A percentile compares a stretch with the other conserved stretches of the same genome.
Conservation (phyloP, 2,329 filamentous ascomycete species). For the Trichoderma oligosporum region DNA sequence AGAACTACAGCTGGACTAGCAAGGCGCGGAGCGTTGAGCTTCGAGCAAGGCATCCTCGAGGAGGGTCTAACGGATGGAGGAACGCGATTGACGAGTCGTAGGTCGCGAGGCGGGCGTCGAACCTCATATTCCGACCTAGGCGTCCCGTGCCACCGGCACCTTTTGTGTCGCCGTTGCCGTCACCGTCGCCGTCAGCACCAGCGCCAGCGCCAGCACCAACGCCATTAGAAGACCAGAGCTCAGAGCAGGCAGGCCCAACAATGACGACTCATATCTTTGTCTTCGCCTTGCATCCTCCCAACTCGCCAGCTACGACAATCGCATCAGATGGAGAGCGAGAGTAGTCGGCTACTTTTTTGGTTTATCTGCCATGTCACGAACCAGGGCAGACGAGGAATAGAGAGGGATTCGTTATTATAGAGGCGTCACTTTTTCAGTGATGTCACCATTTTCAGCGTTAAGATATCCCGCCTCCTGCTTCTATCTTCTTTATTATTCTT, state of each 20-base stretch:
- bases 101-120: not conserved
- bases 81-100: conserved; percentile 19
- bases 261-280: not conserved
- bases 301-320: no score
- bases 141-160: not conserved
- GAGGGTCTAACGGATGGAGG: conserved; percentile 23
- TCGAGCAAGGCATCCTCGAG: conserved; percentile 18
- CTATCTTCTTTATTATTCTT: not conserved
- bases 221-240: not conserved
- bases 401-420: not conserved
- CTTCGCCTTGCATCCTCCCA: not conserved
- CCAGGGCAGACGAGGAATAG: not conserved
- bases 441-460: not conserved
- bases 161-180: not conserved
- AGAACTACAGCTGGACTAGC: conserved; percentile 27
- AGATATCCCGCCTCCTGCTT: not conserved
- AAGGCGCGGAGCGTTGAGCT: conserved; percentile 24
- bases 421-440: not conserved
- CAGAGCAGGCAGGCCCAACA: not conserved
- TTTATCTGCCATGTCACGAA: not conserved
- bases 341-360: not conserved
- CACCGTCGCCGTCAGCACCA: not conserved
- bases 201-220: not conserved
- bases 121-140: not conserved
- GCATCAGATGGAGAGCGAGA: not conserved